These are phyloP conservation scores for Chalciporus piperatus DNA, from an alignment of 768 basidiomycete species.

Conservation along the genomic window DNA sequence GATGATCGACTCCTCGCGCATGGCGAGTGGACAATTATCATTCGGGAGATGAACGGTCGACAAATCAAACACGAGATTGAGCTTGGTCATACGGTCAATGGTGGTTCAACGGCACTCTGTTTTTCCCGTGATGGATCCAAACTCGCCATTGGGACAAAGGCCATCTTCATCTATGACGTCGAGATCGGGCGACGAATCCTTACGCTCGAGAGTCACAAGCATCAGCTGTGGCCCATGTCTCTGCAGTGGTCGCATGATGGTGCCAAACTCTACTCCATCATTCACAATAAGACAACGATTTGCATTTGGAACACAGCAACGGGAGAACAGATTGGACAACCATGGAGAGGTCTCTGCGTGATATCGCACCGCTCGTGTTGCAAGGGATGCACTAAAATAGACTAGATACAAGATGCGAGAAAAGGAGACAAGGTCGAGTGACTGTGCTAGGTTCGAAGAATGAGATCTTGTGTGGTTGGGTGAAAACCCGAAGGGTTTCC, in stretches of 20 bases:
- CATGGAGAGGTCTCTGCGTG: constrained; percentile 1
- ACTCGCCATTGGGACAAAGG: not conserved
- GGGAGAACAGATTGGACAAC: not conserved
- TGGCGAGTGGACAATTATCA: not conserved
- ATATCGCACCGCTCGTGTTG: too few relatives aligned
- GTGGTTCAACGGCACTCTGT: too few relatives aligned
- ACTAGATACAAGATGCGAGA: too few relatives aligned
- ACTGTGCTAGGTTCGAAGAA: too few relatives aligned
- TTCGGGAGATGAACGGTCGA: not conserved
- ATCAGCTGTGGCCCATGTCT: not conserved
- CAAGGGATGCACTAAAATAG: too few relatives aligned
- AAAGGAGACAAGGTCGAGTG: too few relatives aligned
- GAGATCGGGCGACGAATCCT: not conserved
- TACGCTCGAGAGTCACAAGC: not conserved
- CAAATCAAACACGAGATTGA: not conserved
- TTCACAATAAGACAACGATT: not conserved
- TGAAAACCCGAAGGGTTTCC: too few relatives aligned
- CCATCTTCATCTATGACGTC: constrained; percentile 1
- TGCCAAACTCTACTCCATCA: not conserved
- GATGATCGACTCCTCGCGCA: constrained; percentile 1
- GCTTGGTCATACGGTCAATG: too few relatives aligned
- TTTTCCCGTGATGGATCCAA: constrained; percentile 2
- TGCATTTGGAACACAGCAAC: not conserved
- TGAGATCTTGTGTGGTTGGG: too few relatives aligned
- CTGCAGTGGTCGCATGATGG: not conserved